A percentile compares a stretch with the other conserved stretches of the same genome.
phyloP scores from a whole-genome alignment of 176 grass and related monocot species.

The Phoenix dactylifera region DNA sequence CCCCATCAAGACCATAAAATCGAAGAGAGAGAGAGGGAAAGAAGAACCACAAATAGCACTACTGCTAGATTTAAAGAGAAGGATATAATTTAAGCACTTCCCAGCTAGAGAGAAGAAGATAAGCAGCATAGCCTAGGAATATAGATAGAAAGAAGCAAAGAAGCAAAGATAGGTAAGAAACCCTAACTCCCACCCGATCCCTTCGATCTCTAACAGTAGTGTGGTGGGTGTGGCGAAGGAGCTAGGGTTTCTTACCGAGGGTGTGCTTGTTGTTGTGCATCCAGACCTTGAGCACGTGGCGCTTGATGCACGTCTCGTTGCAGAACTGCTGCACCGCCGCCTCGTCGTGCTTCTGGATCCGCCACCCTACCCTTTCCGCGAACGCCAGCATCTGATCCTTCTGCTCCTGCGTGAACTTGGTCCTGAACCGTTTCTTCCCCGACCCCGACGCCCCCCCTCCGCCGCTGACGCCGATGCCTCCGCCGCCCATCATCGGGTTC shows the following conservation, averaged over 20 bases:
- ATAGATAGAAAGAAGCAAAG: too few species aligned
- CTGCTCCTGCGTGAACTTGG: slow-evolving; percentile 44
- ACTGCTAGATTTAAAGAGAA: too few species aligned
- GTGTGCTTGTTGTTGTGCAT: slow-evolving; percentile 99
- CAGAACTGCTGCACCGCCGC: slow-evolving; percentile 83
- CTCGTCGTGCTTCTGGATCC: slow-evolving; percentile 96
- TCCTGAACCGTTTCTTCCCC: slow-evolving; percentile 31
- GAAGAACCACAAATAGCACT: too few species aligned
- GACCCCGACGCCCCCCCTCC: slow-evolving; percentile 22
- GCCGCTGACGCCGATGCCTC: slow-evolving; percentile 1
- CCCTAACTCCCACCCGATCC: too few species aligned
- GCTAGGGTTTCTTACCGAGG: slow-evolving; percentile 28
- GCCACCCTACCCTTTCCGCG: slow-evolving; percentile 79
- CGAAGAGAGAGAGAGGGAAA: too few species aligned
- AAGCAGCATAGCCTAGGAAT: too few species aligned
- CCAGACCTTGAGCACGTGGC: slow-evolving; percentile 95
- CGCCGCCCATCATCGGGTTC: slow-evolving; percentile 23
- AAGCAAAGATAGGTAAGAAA: too few species aligned
- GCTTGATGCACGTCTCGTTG: slow-evolving; percentile 62
- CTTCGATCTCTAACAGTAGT: too few species aligned
- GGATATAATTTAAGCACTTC: too few species aligned
- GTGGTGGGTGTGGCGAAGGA: background rate
- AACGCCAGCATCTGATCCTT: slow-evolving; percentile 86
- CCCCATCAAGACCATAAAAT: too few species aligned
- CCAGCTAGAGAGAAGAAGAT: too few species aligned